A percentile compares a stretch with the other conserved stretches of the same genome.
These are phyloP conservation scores for Pseudodiploospora longispora DNA, from an alignment of 2,329 filamentous ascomycete species.

Conservation along the genomic window DNA sequence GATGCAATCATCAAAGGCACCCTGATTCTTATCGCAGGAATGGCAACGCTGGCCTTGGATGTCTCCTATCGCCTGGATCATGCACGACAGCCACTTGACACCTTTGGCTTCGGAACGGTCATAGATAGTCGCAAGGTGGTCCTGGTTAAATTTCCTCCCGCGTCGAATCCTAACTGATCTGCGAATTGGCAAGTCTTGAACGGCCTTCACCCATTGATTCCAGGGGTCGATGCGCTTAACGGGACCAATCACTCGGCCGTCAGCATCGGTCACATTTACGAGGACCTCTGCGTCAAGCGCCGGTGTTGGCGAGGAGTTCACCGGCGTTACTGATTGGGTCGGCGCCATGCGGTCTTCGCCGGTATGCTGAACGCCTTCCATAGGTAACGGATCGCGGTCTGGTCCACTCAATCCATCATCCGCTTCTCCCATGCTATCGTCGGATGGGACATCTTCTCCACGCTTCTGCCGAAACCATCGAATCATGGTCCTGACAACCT, in stretches of 20 bases:
- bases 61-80: constrained; percentile 42
- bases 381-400: constrained; percentile 6
- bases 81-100: constrained; percentile 39
- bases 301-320: constrained; percentile 1
- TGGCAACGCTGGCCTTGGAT: constrained; percentile 31
- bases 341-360: constrained; percentile 1
- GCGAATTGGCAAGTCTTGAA: constrained; percentile 29
- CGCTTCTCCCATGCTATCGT: constrained; percentile 2
- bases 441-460: constrained; percentile 14
- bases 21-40: constrained; percentile 33
- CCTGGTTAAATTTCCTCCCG: constrained; percentile 31
- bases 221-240: constrained; percentile 27
- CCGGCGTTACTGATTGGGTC: not conserved
- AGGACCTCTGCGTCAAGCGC: constrained; percentile 11
- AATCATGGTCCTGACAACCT: constrained; percentile 23
- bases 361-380: constrained; percentile 14
- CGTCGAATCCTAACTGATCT: constrained; percentile 33
- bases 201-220: constrained; percentile 32
- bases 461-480: constrained; percentile 25
- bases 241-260: constrained; percentile 30
- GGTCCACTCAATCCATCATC: constrained; percentile 5
- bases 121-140: constrained; percentile 32
- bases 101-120: constrained; percentile 33
- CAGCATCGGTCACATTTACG: constrained; percentile 28
- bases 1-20: constrained; percentile 38